Evolutionary conservation across 768 basidiomycete species (phyloP).

Genomic region (Vararia minispora): DNA sequence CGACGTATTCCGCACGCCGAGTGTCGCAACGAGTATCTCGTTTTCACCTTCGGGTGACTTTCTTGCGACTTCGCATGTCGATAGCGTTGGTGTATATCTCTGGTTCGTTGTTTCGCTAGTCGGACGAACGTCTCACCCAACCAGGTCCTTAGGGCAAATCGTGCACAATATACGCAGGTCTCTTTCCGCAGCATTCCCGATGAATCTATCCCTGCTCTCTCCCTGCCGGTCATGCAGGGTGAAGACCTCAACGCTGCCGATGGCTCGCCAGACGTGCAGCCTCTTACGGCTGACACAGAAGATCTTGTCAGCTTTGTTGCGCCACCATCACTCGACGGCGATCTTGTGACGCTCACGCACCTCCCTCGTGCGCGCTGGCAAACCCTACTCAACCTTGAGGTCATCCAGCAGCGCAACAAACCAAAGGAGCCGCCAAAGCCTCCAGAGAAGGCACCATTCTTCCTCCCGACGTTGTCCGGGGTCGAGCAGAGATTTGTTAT

Average conservation of each 20-base stretch:
- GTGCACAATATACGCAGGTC: slow-evolving; percentile 85
- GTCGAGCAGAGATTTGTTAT: slow-evolving; percentile 75
- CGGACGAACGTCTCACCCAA: slow-evolving; percentile 2
- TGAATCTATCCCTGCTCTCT: slow-evolving; percentile 55
- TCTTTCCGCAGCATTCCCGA: slow-evolving; percentile 73
- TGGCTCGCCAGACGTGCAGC: slow-evolving; percentile 1
- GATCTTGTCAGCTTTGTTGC: slow-evolving; percentile 74
- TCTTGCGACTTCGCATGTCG: slow-evolving; percentile 88
- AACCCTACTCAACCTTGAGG: slow-evolving; percentile 90
- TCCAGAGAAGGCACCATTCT: slow-evolving; percentile 94
- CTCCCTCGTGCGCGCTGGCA: slow-evolving; percentile 93
- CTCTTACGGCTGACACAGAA: slow-evolving; percentile 37
- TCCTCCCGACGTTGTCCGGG: slow-evolving; percentile 86
- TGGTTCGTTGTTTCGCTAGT: slow-evolving; percentile 42
- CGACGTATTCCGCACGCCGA: slow-evolving; percentile 81
- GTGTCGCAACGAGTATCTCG: slow-evolving; percentile 79
- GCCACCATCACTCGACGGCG: slow-evolving; percentile 84
- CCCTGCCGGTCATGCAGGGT: slow-evolving; percentile 80
- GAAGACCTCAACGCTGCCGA: slow-evolving; percentile 38
- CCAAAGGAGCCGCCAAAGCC: slow-evolving; percentile 93
- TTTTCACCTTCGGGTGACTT: slow-evolving; percentile 97
- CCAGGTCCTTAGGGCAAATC: slow-evolving; percentile 63
- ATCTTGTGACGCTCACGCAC: slow-evolving; percentile 87
- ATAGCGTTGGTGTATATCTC: slow-evolving; percentile 89
- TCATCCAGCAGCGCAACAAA: slow-evolving; percentile 94